A percentile compares a stretch with the other conserved stretches of the same genome.
phyloP scores from a whole-genome alignment of 352 stramenopile genomes.

The Globisporangium paroecandrum region DNA sequence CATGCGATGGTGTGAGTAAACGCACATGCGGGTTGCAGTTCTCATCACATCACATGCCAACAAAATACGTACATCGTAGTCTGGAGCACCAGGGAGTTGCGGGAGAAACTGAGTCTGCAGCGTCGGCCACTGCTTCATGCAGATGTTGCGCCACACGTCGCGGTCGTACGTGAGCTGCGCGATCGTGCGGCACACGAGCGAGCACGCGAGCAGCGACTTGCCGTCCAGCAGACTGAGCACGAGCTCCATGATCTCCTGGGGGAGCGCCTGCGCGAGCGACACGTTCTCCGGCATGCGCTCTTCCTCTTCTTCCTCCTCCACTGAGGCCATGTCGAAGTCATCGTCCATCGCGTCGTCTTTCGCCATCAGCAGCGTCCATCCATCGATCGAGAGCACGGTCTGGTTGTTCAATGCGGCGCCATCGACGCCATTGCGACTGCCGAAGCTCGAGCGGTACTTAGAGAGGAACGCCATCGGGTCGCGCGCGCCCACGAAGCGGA shows the following conservation, averaged over 20 bases:
- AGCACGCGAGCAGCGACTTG: conserved; percentile 45
- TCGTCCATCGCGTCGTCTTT: neutral
- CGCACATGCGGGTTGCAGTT: no score
- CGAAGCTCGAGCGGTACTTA: conserved; percentile 31
- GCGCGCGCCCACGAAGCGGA: conserved; percentile 16
- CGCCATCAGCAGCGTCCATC: conserved; percentile 11
- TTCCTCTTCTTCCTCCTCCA: conserved; percentile 1
- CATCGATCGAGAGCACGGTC: conserved; percentile 15
- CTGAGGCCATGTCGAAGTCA: conserved; percentile 22
- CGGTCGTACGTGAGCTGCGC: conserved; percentile 47
- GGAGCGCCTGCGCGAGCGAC: conserved; percentile 40
- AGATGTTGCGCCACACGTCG: conserved; percentile 68
- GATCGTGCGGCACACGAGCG: conserved; percentile 42
- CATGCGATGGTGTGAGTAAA: no score
- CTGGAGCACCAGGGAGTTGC: conserved; percentile 63
- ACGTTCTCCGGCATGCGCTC: conserved; percentile 2
- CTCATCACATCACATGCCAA: no score
- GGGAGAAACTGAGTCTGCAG: conserved; percentile 53
- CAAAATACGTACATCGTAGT: conserved; percentile 63
- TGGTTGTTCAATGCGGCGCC: neutral
- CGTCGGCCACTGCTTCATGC: conserved; percentile 52
- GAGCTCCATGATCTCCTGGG: conserved; percentile 49
- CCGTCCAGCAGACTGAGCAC: conserved; percentile 53
- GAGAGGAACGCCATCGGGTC: conserved; percentile 23
- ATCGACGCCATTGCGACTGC: neutral